Percentiles rank a stretch among this genome's conserved stretches.
These are phyloP conservation scores for Heterobasidion parviporum DNA, from an alignment of 1,284 basidiomycete species.

Conservation along the genomic window DNA sequence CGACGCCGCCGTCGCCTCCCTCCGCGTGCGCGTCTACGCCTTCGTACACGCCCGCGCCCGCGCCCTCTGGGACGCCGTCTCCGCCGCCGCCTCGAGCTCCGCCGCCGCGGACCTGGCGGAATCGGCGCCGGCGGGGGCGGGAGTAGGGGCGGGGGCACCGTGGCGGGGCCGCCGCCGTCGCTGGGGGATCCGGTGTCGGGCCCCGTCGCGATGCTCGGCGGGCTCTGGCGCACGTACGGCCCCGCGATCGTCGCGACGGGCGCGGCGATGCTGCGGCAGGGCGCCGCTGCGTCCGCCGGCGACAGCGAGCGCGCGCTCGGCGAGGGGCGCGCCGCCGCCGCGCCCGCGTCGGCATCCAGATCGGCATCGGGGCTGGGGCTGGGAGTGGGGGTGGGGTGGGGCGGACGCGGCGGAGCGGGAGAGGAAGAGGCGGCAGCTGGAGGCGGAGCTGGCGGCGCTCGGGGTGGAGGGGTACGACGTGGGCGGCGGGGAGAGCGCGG, in stretches of 20 bases:
- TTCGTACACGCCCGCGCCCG: conserved; percentile 60
- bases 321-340: conserved; percentile 8
- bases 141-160: conserved; percentile 9
- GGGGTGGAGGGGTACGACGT: conserved; percentile 19
- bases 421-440: conserved; percentile 38
- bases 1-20: conserved; percentile 61
- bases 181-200: conserved; percentile 50
- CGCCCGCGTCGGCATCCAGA: conserved; percentile 13
- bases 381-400: not conserved
- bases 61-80: conserved; percentile 49
- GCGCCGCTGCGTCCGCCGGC: conserved; percentile 9
- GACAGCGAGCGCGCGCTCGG: conserved; percentile 10
- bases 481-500: conserved; percentile 13
- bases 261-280: conserved; percentile 46
- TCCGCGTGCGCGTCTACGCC: conserved; percentile 49
- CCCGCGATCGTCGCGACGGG: conserved; percentile 63
- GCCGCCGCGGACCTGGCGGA: not conserved
- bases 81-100: conserved; percentile 10
- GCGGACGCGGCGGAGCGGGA: conserved; percentile 28
- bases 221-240: conserved; percentile 69
- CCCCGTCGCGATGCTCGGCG: conserved; percentile 52
- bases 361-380: no score
- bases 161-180: conserved; percentile 31
- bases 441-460: conserved; percentile 49
- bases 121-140: not conserved